Base-by-base conservation (phyloP, 2,329 filamentous ascomycete genomes). In the Fusarium miscanthi region DNA sequence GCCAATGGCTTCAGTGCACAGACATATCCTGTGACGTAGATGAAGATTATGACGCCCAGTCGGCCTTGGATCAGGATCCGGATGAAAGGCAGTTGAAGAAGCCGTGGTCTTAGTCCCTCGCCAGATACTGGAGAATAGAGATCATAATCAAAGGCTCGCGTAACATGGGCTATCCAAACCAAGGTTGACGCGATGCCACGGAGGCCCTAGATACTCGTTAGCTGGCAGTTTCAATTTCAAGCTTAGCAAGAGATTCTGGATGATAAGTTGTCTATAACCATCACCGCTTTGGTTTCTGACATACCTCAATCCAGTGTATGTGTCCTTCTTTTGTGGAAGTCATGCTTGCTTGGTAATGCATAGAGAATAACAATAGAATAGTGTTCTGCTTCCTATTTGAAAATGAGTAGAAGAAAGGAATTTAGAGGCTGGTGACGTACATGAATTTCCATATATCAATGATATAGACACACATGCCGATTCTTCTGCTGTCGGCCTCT, bases 341-440 rank as follows among this genome's bases (percentile, higher is more conserved):
- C 49, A 52, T 52, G 5, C 16, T 25, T 27, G 3, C 7, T n/a
- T 21, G 7, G 14, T 6, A 7, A 25, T 16, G 17, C 1, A 37
- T 16, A 6, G 3, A 4, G 8, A 12, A 8, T 27, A 12, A 21
- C 16, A 19, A 25, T n/a, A 21, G 3, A 37, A 21, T 2, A 21
- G 8, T 25, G 3, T 8, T 12, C 4, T 27, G 4, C 7, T 17
- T 12, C 5, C 13, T 17, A 12, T 8, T 6, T n/a, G 4, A 11
- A 17, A 27, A 17, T 14, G 2, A 12, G 4, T 6, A n/a, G 4
- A 43, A 4, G 16, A 19, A 25, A 8, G 14, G 16, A 4, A 19
- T 0, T 23, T 0, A 17, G 9, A 9, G 2, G 14, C 12, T 30
- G 4, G 25, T 30, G 3, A n/a, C 13, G 16, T 8, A 30, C 7